Base-by-base conservation (phyloP, 2,329 filamentous ascomycete genomes). In the Nemania bipapillata region DNA sequence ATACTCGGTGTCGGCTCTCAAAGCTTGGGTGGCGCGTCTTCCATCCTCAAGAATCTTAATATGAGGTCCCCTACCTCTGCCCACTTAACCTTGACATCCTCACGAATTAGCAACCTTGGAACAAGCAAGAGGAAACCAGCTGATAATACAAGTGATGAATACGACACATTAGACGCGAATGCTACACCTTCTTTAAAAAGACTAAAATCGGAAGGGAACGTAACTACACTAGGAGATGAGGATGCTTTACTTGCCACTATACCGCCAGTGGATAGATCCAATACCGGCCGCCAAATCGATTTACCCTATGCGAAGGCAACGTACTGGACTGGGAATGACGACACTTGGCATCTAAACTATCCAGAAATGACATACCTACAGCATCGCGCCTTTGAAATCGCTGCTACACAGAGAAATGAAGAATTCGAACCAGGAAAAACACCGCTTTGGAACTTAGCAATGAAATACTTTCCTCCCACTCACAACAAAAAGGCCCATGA, bases 281-380 rank as follows among this genome's bases (percentile, higher is more conserved):
- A 83, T 32, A 87, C 86, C 0, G 83, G 82, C n/a, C 84, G 88
- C 26, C 86, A 87, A 71, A 87, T 90, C 47, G 87, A 90, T 72
- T 80, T 82, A 22, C 85, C 86, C 3, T 83, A 89, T 12, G 81
- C 83, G 71, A 89, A 90, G 70, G 82, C 81, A 6, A 82, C 82
- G 0, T 91, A 86, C 73, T 91, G 89, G 89, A 83, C 85, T 54
- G 79, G 80, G 3, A 81, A 82, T 52, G 84, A 90, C 71, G 81
- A 80, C 63, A 89, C 86, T 0, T 89, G 87, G 83, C 89, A 91
- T 70, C 80, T 89, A 3, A 77, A 86, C 58, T 91, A 91, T 72
- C 89, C 89, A 0, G 86, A 88, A 70, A 90, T 91, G 87, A 89
- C 85, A 0, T 84, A 87, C 64, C 80, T 87, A 6, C 87, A 90